Base-by-base conservation (phyloP, 805 yeast species). In the Candida sonorensis region DNA sequence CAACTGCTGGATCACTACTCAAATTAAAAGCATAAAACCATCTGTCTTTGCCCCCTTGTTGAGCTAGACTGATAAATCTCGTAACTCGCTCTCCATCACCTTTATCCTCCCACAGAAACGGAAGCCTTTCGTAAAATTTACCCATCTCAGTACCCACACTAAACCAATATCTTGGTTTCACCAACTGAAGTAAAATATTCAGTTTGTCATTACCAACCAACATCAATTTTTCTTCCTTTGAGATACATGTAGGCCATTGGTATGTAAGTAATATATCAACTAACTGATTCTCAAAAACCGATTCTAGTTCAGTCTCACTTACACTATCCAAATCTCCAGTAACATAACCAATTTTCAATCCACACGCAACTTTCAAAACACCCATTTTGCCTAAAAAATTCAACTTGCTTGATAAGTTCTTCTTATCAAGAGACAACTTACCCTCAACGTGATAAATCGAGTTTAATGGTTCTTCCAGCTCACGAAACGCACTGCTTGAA, bases 11-110 rank as follows among this genome's bases (percentile, higher is more conserved):
- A 13, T 53, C 60, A 19, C 53, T 35, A 30, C 48, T 48, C 18
- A 74, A 31, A 23, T 64, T 65, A 41, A 83, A 83, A 0, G 94
- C 95, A 58, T 84, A 85, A 40, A 75, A 78, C 88, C 90, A 85
- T 50, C 69, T 72, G 3, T 61, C 67, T 8, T 65, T 64, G 2
- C 70, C 59, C 0, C 77, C 81, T 51, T 66, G 80, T 30, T 65
- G 62, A 0, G 75, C 81, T 29, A 84, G 51, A 48, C 86, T 76
- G 11, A 84, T 67, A 44, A 81, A 80, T 32, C 94, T 61, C 0
- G 86, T 72, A 2, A 67, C 48, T 10, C 64, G 46, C 0, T 56
- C 63, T n/a, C 30, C 33, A 9, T 33, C 35, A 15, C 10, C 12
- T 3, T 59, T 10, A 23, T 10, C 62, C 13, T 55, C 54, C 85